Conservation (phyloP, 192 early-diverging fungal species). For the Backusella sp. region DNA sequence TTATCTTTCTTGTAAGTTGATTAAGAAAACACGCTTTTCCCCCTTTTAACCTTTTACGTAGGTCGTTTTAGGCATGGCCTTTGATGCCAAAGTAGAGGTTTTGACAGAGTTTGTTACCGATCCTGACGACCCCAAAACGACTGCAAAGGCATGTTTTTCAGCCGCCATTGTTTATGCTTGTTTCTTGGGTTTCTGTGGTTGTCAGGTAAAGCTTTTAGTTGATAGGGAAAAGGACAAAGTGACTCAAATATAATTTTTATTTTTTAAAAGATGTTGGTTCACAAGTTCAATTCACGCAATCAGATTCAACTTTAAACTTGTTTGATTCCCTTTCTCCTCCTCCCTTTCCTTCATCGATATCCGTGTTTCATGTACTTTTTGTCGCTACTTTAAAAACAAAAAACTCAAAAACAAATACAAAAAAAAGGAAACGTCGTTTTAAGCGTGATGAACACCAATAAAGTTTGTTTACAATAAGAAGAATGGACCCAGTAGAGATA, state of each 20-base stretch:
- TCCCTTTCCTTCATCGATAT: slow-evolving; percentile 3
- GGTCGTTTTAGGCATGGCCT: slow-evolving; percentile 41
- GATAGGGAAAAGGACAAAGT: neutral
- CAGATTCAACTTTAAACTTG: slow-evolving; percentile 36
- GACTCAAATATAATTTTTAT: neutral
- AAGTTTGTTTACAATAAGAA: neutral
- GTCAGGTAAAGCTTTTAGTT: slow-evolving; percentile 40
- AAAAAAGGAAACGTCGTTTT: neutral
- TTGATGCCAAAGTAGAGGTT: slow-evolving; percentile 44
- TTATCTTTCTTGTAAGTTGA: slow-evolving; percentile 45
- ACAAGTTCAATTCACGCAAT: slow-evolving; percentile 38
- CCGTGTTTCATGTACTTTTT: slow-evolving; percentile 8
- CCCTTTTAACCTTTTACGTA: slow-evolving; percentile 1
- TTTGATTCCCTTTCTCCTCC: neutral
- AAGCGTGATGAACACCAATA: neutral
- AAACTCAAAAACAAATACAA: neutral
- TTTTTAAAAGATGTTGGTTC: slow-evolving; percentile 28
- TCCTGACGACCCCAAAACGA: slow-evolving; percentile 44
- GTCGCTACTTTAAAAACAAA: slow-evolving; percentile 8
- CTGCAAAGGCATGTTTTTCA: slow-evolving; percentile 48
- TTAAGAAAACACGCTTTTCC: neutral
- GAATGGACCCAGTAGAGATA: neutral
- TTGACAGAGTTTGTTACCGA: slow-evolving; percentile 46
- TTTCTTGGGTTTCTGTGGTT: slow-evolving; percentile 50
- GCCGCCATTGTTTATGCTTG: slow-evolving; percentile 50